Evolutionary conservation across 1,139 yeast species (phyloP), one percentile per base, ranked within the genome.

Genomic region (Debaryomyces sp.): DNA sequence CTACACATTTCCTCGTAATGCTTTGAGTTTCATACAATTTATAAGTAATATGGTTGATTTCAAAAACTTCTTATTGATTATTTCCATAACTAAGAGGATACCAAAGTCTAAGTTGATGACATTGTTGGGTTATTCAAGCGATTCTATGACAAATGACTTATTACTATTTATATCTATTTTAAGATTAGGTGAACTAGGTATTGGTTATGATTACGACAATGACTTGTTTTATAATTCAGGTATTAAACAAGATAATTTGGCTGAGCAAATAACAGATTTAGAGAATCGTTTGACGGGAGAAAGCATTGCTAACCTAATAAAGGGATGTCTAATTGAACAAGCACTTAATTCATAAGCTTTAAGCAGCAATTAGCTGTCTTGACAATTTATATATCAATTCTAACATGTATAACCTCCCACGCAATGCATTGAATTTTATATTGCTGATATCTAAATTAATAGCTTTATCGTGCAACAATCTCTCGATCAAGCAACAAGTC

Each of bases 401-500:
- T 49, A 68, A 52, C 34, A 67, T 61, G 37, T 54, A 59, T 23
- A 64, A 50, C 29, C 78, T 55, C 1, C 67, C 77, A 43, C 62
- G 60, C 38, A 71, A 50, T 1, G 76, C 62, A 53, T 68, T 62
- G 39, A 70, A 67, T 43, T 58, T 63, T 6, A 71, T 57, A 7
- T 58, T 52, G 1, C 58, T 49, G 38, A 73, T 56, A 50, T 70
- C 68, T 38, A 73, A 55, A 45, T 61, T 55, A 5, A 71, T 57
- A 1, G 47, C 45, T 21, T 50, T 48, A n/a, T 49, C 46, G 43
- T 54, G 55, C 15, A 67, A 30, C 23, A 68, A 50, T 55, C 64
- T 61, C 30, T 64, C 57, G 4, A 73, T 53, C 50, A 75, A 60
- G 48, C 58, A 62, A 48, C 77, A 69, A 8, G 78, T 66, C 21